Evolutionary conservation across 176 grass and related monocot genomes (phyloP).

Genomic region (Zoysia pacifica): DNA sequence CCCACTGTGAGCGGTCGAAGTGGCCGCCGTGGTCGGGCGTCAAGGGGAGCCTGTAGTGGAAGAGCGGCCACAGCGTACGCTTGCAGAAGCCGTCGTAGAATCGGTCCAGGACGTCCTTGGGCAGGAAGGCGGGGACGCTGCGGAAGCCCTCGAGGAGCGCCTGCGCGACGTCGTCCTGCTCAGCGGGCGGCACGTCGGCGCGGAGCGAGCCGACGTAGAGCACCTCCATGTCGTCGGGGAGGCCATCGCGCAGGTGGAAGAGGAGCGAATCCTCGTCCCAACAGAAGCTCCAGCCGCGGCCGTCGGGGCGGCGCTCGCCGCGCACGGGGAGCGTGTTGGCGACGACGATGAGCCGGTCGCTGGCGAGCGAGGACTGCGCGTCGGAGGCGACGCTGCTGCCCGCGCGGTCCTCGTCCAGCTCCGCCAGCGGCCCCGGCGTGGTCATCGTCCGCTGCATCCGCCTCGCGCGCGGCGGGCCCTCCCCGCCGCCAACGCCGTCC

Average conservation of each 20-base stretch:
- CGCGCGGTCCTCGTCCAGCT: constrained; percentile 57
- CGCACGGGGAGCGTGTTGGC: constrained; percentile 65
- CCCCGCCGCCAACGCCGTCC: neutral
- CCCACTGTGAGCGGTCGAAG: constrained; percentile 73
- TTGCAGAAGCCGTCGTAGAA: constrained; percentile 85
- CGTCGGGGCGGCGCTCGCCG: constrained; percentile 49
- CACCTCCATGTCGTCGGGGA: constrained; percentile 78
- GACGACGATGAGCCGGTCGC: constrained; percentile 69
- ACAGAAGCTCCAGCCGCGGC: constrained; percentile 55
- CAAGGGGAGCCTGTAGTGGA: constrained; percentile 74
- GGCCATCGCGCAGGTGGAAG: constrained; percentile 67
- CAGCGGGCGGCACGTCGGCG: constrained; percentile 51
- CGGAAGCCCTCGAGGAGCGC: constrained; percentile 65
- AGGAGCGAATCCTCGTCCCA: constrained; percentile 84
- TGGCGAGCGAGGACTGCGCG: constrained; percentile 52
- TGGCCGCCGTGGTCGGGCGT: constrained; percentile 47
- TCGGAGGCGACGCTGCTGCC: constrained; percentile 69
- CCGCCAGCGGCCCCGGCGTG: constrained; percentile 49
- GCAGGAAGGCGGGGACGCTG: constrained; percentile 72
- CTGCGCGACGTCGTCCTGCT: constrained; percentile 73
- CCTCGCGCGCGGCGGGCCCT: constrained; percentile 30
- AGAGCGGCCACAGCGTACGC: constrained; percentile 66
- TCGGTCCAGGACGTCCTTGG: constrained; percentile 49
- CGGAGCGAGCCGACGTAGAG: constrained; percentile 75
- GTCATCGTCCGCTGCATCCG: constrained; percentile 59